A percentile compares a stretch with the other conserved stretches of the same genome.
Evolutionary conservation across 1,139 yeast species (phyloP).

Genomic region (Scheffersomyces illinoinensis): DNA sequence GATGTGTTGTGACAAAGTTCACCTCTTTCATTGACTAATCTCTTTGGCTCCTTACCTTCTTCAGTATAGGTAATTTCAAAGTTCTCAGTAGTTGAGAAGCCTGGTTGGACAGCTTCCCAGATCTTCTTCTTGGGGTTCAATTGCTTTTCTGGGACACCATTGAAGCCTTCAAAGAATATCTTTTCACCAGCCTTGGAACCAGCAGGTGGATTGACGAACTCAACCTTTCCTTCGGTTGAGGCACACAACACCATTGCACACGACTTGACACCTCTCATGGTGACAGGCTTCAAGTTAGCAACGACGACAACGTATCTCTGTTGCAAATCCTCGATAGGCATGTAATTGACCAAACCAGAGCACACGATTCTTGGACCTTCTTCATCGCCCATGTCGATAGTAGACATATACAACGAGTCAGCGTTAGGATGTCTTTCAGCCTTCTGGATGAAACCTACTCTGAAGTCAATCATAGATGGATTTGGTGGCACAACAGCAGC

Average conservation of each 20-base stretch:
- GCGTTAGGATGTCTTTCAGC: conserved; percentile 98
- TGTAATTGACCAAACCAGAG: conserved; percentile 76
- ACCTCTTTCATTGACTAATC: conserved; percentile 75
- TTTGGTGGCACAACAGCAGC: conserved; percentile 59
- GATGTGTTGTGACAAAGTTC: conserved; percentile 70
- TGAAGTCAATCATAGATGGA: conserved; percentile 86
- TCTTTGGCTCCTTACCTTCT: conserved; percentile 78
- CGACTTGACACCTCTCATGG: conserved; percentile 76
- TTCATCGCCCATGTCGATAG: conserved; percentile 94
- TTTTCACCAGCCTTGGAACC: conserved; percentile 97
- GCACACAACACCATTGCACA: conserved; percentile 98
- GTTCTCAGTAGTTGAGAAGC: conserved; percentile 74
- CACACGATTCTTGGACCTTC: conserved; percentile 98
- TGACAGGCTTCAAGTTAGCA: conserved; percentile 64
- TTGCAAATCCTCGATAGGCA: conserved; percentile 49
- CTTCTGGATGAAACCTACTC: conserved; percentile 96
- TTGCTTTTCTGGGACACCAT: conserved; percentile 86
- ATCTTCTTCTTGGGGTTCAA: conserved; percentile 98
- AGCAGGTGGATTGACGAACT: conserved; percentile 92
- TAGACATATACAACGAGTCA: conserved; percentile 91
- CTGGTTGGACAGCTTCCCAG: conserved; percentile 94
- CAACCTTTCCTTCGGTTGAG: conserved; percentile 66
- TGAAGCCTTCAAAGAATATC: conserved; percentile 88
- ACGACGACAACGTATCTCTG: conserved; percentile 52
- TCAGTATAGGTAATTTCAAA: conserved; percentile 79